Percentiles rank a stretch among this genome's conserved stretches.
These are phyloP conservation scores for Cordyceps cateniannulata DNA, from an alignment of 2,329 filamentous ascomycete species.

Conservation along the genomic window DNA sequence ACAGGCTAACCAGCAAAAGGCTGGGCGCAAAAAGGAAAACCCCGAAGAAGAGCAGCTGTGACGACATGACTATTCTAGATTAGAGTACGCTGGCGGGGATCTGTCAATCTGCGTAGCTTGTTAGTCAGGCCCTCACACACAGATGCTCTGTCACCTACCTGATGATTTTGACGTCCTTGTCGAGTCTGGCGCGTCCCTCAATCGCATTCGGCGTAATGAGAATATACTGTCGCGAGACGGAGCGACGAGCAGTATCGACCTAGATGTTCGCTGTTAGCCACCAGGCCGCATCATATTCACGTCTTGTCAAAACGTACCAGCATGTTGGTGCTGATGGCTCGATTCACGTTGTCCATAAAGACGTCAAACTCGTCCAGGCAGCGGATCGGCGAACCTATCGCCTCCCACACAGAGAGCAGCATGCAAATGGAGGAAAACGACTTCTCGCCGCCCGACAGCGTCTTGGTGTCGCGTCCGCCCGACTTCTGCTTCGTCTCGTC, in stretches of 20 bases:
- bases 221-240: conserved; percentile 89
- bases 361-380: conserved; percentile 98
- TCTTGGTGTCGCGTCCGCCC: conserved; percentile 77
- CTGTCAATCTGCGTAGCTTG: conserved; percentile 39
- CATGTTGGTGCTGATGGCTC: conserved; percentile 88
- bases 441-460: conserved; percentile 92
- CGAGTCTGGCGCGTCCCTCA: conserved; percentile 47
- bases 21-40: not conserved
- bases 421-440: conserved; percentile 97
- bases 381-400: conserved; percentile 90
- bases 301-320: conserved; percentile 55
- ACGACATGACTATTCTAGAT: conserved; percentile 15
- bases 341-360: conserved; percentile 97
- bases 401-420: conserved; percentile 89
- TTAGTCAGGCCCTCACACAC: conserved; percentile 18
- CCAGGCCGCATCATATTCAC: not conserved
- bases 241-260: conserved; percentile 78
- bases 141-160: conserved; percentile 41
- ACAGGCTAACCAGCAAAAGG: not conserved
- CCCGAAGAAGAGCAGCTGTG: not conserved
- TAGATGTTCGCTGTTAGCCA: conserved; percentile 26
- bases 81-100: conserved; percentile 51
- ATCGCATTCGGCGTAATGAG: conserved; percentile 93
- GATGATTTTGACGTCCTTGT: conserved; percentile 71
- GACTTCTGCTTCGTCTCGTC: conserved; percentile 63